phyloP scores from a whole-genome alignment of 108 stramenopile species.

The Craspedostauros australis region DNA sequence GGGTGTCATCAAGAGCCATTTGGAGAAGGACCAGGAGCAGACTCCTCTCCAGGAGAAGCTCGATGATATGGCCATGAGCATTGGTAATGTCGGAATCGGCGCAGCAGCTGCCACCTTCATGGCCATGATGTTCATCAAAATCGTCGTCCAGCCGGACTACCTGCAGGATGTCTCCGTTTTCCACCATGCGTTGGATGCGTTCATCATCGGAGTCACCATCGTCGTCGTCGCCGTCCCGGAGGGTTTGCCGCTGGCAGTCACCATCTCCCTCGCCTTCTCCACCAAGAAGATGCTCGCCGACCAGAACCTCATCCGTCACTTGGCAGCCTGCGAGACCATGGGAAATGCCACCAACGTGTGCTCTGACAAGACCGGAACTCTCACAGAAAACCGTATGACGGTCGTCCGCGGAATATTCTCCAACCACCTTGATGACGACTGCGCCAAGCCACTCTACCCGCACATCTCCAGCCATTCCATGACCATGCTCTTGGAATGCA shows the following conservation, averaged over 20 bases:
- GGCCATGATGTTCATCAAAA: slow-evolving; percentile 77
- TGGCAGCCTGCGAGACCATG: slow-evolving; percentile 96
- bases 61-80: slow-evolving; percentile 77
- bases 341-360: slow-evolving; percentile 96
- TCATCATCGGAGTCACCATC: slow-evolving; percentile 93
- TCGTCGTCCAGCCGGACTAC: slow-evolving; percentile 38
- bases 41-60: slow-evolving; percentile 84
- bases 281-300: slow-evolving; percentile 88
- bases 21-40: slow-evolving; percentile 67
- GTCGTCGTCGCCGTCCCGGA: slow-evolving; percentile 96
- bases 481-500: slow-evolving; percentile 42
- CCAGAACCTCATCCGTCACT: slow-evolving; percentile 87
- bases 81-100: slow-evolving; percentile 81
- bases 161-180: slow-evolving; percentile 41
- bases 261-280: slow-evolving; percentile 85
- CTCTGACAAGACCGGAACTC: slow-evolving; percentile 89
- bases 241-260: slow-evolving; percentile 91
- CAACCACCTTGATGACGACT: slow-evolving; percentile 32
- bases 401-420: slow-evolving; percentile 69
- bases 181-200: slow-evolving; percentile 55
- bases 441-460: slow-evolving; percentile 11
- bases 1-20: slow-evolving; percentile 67
- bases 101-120: slow-evolving; percentile 70
- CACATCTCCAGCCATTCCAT: slow-evolving; percentile 30
- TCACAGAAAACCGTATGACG: slow-evolving; percentile 86